phyloP scores from a whole-genome alignment of 257 asterid species.

The Solanum microdontum region DNA sequence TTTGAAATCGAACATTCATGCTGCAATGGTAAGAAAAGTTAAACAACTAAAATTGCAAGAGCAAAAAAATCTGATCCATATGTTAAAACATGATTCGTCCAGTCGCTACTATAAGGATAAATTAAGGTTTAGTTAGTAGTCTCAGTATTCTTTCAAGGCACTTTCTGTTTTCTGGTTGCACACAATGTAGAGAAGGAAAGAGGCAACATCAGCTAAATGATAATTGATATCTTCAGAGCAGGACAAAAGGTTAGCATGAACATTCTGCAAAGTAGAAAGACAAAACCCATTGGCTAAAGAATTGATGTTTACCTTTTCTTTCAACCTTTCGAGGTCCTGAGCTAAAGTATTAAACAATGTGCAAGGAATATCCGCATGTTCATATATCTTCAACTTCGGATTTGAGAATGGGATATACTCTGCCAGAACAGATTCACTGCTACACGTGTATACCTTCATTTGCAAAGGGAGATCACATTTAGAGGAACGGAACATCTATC shows the following conservation, averaged over 20 bases:
- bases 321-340: conserved; percentile 13
- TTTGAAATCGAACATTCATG: conserved; percentile 17
- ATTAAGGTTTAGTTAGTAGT: not conserved
- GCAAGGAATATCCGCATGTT: conserved; percentile 23
- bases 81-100: not conserved
- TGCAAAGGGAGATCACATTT: not conserved
- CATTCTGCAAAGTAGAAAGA: not conserved
- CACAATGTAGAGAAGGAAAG: not conserved
- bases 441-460: conserved; percentile 75
- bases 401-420: conserved; percentile 43
- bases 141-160: not conserved
- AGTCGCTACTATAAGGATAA: not conserved
- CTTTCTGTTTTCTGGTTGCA: not conserved
- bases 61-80: not conserved
- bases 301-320: conserved; percentile 32
- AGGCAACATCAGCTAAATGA: not conserved
- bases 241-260: not conserved
- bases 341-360: conserved; percentile 4
- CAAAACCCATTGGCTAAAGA: not conserved
- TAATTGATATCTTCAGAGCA: not conserved
- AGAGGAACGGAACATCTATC: not conserved
- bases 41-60: conserved; percentile 3
- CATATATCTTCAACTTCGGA: conserved; percentile 40
- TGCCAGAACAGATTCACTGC: conserved; percentile 37
- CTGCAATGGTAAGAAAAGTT: conserved; percentile 22